Conservation (phyloP, 2,329 filamentous ascomycete species). For the Fusarium irregulare region DNA sequence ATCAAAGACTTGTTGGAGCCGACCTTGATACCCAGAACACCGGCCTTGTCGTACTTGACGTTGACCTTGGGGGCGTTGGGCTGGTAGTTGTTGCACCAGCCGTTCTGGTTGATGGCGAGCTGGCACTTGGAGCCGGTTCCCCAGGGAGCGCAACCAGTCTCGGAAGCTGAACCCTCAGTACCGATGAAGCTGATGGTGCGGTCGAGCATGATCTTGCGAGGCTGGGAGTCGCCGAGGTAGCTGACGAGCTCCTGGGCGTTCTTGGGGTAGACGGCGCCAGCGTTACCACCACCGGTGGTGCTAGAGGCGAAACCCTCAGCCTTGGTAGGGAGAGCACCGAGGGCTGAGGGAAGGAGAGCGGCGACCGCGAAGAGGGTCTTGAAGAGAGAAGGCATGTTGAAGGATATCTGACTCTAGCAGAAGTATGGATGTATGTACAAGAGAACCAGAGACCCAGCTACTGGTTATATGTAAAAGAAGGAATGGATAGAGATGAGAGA, state of each 20-base stretch:
- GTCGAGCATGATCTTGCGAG: constrained; percentile 69
- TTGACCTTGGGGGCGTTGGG: constrained; percentile 58
- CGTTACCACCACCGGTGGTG: constrained; percentile 70
- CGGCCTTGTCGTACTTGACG: constrained; percentile 64
- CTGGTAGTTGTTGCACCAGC: constrained; percentile 71
- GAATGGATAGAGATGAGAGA: constrained; percentile 5
- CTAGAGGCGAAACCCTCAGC: constrained; percentile 60
- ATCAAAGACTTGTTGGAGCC: constrained; percentile 68
- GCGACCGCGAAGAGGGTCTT: constrained; percentile 36
- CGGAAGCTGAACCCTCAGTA: constrained; percentile 64
- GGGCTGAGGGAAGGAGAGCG: constrained; percentile 33
- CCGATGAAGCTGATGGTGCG: constrained; percentile 67
- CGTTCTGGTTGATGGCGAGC: constrained; percentile 68
- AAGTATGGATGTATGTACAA: constrained; percentile 1
- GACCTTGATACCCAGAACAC: constrained; percentile 61
- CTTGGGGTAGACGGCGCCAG: constrained; percentile 63
- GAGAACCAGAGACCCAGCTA: constrained; percentile 35
- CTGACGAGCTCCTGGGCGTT: constrained; percentile 66
- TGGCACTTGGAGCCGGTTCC: constrained; percentile 66
- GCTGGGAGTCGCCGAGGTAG: constrained; percentile 65
- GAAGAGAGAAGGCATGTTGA: constrained; percentile 39
- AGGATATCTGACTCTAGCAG: neutral
- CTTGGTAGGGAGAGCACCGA: constrained; percentile 48
- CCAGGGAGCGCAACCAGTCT: constrained; percentile 68
- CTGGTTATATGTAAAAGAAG: constrained; percentile 9